Conservation (phyloP, 768 basidiomycete genomes). For the Suillus americanus region DNA sequence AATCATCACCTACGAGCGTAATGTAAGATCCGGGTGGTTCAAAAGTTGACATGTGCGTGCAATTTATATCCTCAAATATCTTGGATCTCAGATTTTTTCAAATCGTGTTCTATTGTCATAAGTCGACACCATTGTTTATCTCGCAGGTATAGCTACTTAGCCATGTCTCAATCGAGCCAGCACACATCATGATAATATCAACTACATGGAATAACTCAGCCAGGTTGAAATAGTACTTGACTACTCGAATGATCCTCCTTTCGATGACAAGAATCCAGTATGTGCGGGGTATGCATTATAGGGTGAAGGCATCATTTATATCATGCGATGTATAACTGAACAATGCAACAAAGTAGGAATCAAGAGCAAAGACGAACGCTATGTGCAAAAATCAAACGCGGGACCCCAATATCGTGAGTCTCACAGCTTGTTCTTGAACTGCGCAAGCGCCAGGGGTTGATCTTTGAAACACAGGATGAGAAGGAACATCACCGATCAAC, state of each 20-base stretch:
- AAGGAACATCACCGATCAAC: neutral
- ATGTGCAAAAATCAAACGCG: neutral
- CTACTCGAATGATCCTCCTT: neutral
- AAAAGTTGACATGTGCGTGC: neutral
- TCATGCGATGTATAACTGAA: neutral
- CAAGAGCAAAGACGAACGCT: no score
- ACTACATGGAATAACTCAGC: neutral
- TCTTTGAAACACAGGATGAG: conserved; percentile 17
- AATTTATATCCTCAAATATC: neutral
- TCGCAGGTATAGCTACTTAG: neutral
- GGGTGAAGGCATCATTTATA: neutral
- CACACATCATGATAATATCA: neutral
- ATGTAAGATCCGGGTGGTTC: neutral
- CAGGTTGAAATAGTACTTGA: neutral
- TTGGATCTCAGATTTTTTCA: neutral
- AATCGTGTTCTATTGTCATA: neutral
- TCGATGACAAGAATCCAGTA: neutral
- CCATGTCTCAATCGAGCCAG: neutral
- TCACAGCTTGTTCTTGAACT: conserved; percentile 16
- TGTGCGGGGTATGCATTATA: neutral
- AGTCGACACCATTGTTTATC: neutral
- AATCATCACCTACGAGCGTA: neutral
- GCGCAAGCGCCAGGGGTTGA: conserved; percentile 31
- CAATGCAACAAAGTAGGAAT: neutral
- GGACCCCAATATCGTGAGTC: conserved; percentile 7